Conservation (phyloP, 176 grass and related monocot species). For the Aechmea fasciata region DNA sequence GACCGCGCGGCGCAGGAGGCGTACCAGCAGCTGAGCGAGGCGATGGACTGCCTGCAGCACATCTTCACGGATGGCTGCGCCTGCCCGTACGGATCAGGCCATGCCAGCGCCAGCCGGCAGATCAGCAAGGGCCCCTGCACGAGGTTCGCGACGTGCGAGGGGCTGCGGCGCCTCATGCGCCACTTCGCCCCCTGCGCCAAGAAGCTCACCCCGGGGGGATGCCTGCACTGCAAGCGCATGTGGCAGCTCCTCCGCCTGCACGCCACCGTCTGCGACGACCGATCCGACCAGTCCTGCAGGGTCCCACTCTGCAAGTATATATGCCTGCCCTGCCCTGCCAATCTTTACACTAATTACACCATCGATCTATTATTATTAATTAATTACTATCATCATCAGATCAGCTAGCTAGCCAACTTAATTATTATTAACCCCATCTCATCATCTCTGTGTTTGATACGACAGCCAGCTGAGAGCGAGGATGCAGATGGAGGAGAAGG, state of each 20-base stretch:
- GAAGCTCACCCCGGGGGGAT: conserved; percentile 21
- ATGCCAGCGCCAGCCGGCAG: not conserved
- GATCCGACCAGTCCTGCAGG: conserved; percentile 20
- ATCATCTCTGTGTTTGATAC: no score
- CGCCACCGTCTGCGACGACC: conserved; percentile 46
- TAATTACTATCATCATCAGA: no score
- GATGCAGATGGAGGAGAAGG: no score
- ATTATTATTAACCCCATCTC: no score
- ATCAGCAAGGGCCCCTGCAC: not conserved
- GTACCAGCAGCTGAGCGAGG: conserved; percentile 53
- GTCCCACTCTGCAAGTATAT: conserved; percentile 57
- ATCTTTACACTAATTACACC: no score
- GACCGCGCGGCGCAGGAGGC: conserved; percentile 34
- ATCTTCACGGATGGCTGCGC: conserved; percentile 26
- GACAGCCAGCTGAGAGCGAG: no score
- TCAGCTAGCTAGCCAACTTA: no score
- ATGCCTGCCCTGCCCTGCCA: no score
- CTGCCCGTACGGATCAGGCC: no score
- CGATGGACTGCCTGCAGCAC: conserved; percentile 43
- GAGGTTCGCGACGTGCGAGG: conserved; percentile 18
- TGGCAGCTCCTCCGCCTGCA: conserved; percentile 61
- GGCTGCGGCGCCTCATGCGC: conserved; percentile 32
- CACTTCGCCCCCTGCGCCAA: conserved; percentile 43
- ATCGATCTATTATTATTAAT: no score
- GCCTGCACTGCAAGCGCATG: conserved; percentile 44